Evolutionary conservation across 2,329 filamentous ascomycete genomes (phyloP).

Genomic region (Aspergillus sp.): DNA sequence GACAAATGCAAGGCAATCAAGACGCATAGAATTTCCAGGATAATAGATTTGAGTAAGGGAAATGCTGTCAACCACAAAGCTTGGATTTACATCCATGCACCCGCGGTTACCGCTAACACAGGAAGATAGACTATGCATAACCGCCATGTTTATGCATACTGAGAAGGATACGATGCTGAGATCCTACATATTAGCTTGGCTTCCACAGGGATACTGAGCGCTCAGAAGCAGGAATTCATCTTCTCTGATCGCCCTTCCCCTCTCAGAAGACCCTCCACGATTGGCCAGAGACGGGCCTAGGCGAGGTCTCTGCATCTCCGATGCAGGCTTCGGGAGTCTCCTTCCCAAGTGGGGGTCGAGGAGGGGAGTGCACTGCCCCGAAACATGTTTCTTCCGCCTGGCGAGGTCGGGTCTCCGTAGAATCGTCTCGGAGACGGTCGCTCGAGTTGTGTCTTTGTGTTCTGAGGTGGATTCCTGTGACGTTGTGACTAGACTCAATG

Average conservation of each 20-base stretch:
- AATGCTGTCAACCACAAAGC: neutral
- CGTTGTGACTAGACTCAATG: constrained; percentile 8
- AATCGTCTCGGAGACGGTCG: neutral
- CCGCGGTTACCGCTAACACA: constrained; percentile 5
- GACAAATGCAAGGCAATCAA: neutral
- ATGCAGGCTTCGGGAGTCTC: neutral
- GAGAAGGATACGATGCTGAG: neutral
- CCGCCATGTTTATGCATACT: neutral
- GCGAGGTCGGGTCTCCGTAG: neutral
- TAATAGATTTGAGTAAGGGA: constrained; percentile 1
- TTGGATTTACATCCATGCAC: neutral
- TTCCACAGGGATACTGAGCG: neutral
- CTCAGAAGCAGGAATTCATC: constrained; percentile 9
- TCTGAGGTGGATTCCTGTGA: neutral
- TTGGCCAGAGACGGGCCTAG: constrained; percentile 6
- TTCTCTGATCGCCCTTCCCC: constrained; percentile 4
- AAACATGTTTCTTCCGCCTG: neutral
- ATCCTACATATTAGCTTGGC: neutral
- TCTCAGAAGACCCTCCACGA: constrained; percentile 3
- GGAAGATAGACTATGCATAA: neutral
- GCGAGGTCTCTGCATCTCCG: neutral
- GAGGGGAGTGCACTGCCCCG: neutral
- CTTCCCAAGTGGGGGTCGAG: neutral
- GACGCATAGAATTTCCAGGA: neutral
- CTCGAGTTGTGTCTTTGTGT: too few relatives aligned